Base-by-base conservation (phyloP, 257 asterid species). In the Penstemon davidsonii region DNA sequence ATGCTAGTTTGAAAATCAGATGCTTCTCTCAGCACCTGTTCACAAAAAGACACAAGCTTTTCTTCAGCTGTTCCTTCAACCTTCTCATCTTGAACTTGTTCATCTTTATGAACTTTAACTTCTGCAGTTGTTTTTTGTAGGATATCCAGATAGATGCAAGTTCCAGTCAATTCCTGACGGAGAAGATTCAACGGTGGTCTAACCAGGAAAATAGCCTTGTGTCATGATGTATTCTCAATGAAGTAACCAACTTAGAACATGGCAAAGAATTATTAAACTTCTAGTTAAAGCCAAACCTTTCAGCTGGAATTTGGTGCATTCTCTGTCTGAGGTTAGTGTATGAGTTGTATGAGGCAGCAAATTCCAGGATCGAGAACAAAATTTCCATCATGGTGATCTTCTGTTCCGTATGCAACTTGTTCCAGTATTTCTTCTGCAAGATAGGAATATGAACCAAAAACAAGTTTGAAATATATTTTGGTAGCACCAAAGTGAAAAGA, bases 141-240 rank as follows among this genome's bases (percentile, higher is more conserved):
- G 75, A 94, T 82, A 81, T 90, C 96, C 68, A 94, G 80, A 79
- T 94, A 94, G 81, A 94, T 85, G 82, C 88, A 83, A 4, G 99
- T 88, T 73, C 96, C 99, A 73, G 96, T 87, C 74, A 94, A 76
- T 79, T 94, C 99, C 79, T 94, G 99, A 61, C 99, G 99, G 58
- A 94, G 96, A 87, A 94, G 99, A 83, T 94, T 94, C 77, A 83
- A 80, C 4, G 97, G 96, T 64, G 91, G 96, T 84, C 99, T 94
- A 83, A 66, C 58, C 77, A 76, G 69, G 61, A 71, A 75, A 61
- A 77, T 58, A 51, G 50, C 33, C 7, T 59, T 53, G 40, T 39
- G 53, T 78, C 59, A 61, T 25, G 36, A 57, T 62, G 55, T 54
- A 46, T 39, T 33, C 43, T 10, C 44, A 49, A 68, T 52, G 65